Evolutionary conservation across 768 basidiomycete genomes (phyloP).

Genomic region (Panaeolus cyanescens): DNA sequence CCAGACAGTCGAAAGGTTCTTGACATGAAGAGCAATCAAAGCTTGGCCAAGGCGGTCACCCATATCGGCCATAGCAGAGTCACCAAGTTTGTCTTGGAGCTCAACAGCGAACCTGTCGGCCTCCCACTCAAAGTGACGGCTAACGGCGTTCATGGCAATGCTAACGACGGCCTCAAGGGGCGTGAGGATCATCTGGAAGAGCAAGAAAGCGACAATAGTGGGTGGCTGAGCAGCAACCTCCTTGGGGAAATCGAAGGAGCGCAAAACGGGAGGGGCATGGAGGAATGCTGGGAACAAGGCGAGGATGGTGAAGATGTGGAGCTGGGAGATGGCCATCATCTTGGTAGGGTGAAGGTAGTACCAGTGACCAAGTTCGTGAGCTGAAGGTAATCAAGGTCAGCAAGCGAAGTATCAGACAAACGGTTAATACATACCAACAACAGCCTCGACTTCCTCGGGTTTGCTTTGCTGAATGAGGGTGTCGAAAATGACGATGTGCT

Average conservation of each 20-base stretch:
- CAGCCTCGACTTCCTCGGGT: constrained; percentile 93
- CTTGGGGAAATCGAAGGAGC: constrained; percentile 79
- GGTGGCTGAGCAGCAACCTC: constrained; percentile 66
- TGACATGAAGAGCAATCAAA: constrained; percentile 83
- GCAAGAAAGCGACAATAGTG: constrained; percentile 81
- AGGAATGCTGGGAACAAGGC: constrained; percentile 90
- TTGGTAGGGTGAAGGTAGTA: constrained; percentile 89
- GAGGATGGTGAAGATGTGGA: constrained; percentile 87
- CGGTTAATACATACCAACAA: constrained; percentile 52
- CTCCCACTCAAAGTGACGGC: constrained; percentile 88
- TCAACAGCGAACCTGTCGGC: constrained; percentile 88
- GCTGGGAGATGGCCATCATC: constrained; percentile 80
- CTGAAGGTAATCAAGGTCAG: constrained; percentile 34
- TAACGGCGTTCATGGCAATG: constrained; percentile 79
- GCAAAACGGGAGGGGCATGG: constrained; percentile 73
- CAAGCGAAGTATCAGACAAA: constrained; percentile 2
- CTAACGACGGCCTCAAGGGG: constrained; percentile 77
- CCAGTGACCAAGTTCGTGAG: constrained; percentile 98
- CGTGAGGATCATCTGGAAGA: constrained; percentile 89
- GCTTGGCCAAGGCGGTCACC: constrained; percentile 83
- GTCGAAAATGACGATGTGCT: constrained; percentile 96
- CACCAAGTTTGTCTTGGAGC: constrained; percentile 53
- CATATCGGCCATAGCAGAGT: constrained; percentile 76
- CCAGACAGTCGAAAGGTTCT: constrained; percentile 93
- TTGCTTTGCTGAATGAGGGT: constrained; percentile 92